Base-by-base conservation (phyloP, 306 rosid species). In the Acacia acuminata region DNA sequence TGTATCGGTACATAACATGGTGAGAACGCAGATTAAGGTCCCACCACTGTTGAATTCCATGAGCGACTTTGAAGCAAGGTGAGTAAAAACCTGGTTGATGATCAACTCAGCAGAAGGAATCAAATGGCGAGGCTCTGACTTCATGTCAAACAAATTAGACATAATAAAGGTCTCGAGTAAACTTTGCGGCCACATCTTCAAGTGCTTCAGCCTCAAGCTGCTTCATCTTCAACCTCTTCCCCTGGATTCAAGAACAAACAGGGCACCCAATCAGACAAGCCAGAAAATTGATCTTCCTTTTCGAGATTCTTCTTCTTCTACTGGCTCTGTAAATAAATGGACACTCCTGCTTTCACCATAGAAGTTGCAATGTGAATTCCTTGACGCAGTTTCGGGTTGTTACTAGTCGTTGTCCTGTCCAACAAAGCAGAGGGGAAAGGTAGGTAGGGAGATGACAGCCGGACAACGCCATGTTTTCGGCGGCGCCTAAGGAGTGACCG, bases 401-500 rank as follows among this genome's bases (percentile, higher is more conserved):
- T 75, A 25, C 16, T 13, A 13, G 53, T 14, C 19, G 5, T 16
- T 10, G 82, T 30, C 30, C 77, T 24, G 63, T 84, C 86, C 10
- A 79, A 32, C 10, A 83, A 81, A 11, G 80, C 55, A 3, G 86
- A 66, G 7, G 69, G 38, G 67, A 82, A 79, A 87, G 79, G 66
- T 73, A 82, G 1, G 86, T 73, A 19, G 81, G 78, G 10, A 76
- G 43, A 10, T 30, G 44, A 22, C 22, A 56, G 12, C 82, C 88
- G 55, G 10, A 45, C 50, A 71, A 79, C 20, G 55, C 74, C 90
- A 82, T 79, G 16, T 55, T 71, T 32, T 87, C 75, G 1, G 86
- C 84, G 0, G 90, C 69, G 10, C 87, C 87, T 10, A 84, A 30
- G 16, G 90, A 87, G 64, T 81, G 87, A 12, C 90, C 84, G 4